These are phyloP conservation scores for Hyaloscypha finlandica DNA, from an alignment of 495 filamentous ascomycete species.

Conservation along the genomic window DNA sequence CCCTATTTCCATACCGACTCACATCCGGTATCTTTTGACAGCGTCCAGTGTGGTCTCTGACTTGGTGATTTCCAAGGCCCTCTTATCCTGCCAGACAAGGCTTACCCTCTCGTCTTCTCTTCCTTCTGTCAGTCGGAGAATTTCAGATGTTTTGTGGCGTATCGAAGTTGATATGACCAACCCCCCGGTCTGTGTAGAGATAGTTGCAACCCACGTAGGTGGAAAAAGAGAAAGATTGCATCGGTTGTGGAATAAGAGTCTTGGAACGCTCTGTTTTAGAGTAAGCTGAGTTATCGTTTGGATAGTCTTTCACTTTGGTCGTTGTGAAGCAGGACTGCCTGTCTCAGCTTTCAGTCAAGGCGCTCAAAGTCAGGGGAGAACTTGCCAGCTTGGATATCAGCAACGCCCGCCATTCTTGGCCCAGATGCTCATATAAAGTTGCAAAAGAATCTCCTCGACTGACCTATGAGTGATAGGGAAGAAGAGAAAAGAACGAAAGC, in stretches of 20 bases:
- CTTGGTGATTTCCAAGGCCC: neutral
- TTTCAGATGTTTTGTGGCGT: neutral
- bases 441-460: neutral
- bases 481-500: too few relatives aligned
- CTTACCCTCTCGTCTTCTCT: neutral
- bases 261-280: neutral
- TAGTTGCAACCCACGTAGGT: too few relatives aligned
- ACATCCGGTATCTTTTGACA: neutral
- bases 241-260: neutral
- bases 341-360: neutral
- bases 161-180: too few relatives aligned
- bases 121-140: neutral
- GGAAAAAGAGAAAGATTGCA: neutral
- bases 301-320: neutral
- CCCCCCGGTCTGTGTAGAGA: too few relatives aligned
- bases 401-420: neutral
- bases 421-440: neutral
- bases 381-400: neutral
- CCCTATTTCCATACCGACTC: neutral
- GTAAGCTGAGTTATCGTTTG: neutral
- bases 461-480: too few relatives aligned
- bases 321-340: neutral
- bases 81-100: neutral
- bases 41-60: neutral
- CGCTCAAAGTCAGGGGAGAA: neutral